Conservation (phyloP, 2,329 filamentous ascomycete species). For the Xylaria polymorpha region DNA sequence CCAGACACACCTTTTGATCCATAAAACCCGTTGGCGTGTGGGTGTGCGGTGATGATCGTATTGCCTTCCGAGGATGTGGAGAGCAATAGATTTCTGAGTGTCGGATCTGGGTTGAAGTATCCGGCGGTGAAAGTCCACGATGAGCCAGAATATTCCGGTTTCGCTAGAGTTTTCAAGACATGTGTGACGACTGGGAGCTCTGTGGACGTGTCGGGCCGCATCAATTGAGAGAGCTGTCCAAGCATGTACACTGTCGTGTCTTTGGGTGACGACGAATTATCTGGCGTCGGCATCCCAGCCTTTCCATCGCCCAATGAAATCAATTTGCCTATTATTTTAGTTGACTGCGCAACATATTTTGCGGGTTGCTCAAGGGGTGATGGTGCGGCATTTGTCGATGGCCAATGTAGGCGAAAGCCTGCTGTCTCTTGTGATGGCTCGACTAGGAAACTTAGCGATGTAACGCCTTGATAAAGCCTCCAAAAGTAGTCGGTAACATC, state of each 20-base stretch:
- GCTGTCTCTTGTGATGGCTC: constrained; percentile 67
- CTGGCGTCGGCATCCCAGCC: constrained; percentile 42
- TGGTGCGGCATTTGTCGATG: constrained; percentile 75
- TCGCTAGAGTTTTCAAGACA: constrained; percentile 75
- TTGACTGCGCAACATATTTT: constrained; percentile 77
- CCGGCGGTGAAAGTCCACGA: constrained; percentile 97
- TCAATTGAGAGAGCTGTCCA: constrained; percentile 86
- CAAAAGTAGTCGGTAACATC: constrained; percentile 86
- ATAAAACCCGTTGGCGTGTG: constrained; percentile 96
- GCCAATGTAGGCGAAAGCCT: constrained; percentile 78
- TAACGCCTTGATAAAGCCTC: constrained; percentile 79
- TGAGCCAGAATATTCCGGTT: constrained; percentile 71
- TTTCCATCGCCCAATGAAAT: constrained; percentile 64
- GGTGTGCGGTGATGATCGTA: constrained; percentile 91
- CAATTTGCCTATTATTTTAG: constrained; percentile 72
- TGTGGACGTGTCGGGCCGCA: constrained; percentile 83
- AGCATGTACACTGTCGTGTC: constrained; percentile 87
- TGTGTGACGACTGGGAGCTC: constrained; percentile 85
- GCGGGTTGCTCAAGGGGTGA: constrained; percentile 77
- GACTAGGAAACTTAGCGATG: constrained; percentile 84
- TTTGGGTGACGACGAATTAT: constrained; percentile 46
- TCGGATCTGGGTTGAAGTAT: constrained; percentile 96
- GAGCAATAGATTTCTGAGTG: constrained; percentile 82
- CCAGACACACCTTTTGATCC: constrained; percentile 87
- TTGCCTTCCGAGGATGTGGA: constrained; percentile 75